Conservation (phyloP, 1,284 basidiomycete genomes). For the Ustilago nuda region DNA sequence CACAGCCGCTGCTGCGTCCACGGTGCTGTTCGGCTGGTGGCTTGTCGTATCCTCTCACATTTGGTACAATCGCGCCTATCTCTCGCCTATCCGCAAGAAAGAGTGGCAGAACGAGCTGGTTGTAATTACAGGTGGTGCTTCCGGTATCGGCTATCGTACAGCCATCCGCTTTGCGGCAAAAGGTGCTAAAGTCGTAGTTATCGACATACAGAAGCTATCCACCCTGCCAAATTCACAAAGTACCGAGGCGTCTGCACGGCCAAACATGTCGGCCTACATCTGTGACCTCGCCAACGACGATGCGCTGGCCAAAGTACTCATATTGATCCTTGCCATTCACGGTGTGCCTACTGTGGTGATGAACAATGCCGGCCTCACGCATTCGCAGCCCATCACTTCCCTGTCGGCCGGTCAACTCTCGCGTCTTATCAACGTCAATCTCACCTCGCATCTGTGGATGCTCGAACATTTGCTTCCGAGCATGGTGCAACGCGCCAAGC, state of each 20-base stretch:
- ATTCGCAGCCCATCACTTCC: constrained; percentile 86
- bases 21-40: constrained; percentile 23
- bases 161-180: constrained; percentile 84
- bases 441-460: constrained; percentile 88
- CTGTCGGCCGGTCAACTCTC: constrained; percentile 80
- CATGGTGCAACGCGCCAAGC: constrained; percentile 74
- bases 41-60: constrained; percentile 25
- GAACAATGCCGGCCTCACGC: constrained; percentile 95
- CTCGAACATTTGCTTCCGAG: constrained; percentile 91
- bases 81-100: constrained; percentile 18
- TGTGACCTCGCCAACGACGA: constrained; percentile 54
- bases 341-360: constrained; percentile 78
- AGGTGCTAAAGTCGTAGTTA: constrained; percentile 83
- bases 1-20: constrained; percentile 7
- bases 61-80: constrained; percentile 39
- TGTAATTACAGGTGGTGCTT: constrained; percentile 74
- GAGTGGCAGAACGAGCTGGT: constrained; percentile 50
- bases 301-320: constrained; percentile 43
- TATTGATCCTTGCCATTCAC: constrained; percentile 29
- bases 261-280: constrained; percentile 51
- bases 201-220: constrained; percentile 73
- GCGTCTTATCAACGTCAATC: constrained; percentile 82
- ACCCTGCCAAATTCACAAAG: not conserved
- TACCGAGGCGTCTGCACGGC: constrained; percentile 3
- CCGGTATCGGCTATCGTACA: constrained; percentile 86